These are phyloP conservation scores for Ogataea polymorpha DNA, from an alignment of 805 yeast genomes.

Conservation along the genomic window DNA sequence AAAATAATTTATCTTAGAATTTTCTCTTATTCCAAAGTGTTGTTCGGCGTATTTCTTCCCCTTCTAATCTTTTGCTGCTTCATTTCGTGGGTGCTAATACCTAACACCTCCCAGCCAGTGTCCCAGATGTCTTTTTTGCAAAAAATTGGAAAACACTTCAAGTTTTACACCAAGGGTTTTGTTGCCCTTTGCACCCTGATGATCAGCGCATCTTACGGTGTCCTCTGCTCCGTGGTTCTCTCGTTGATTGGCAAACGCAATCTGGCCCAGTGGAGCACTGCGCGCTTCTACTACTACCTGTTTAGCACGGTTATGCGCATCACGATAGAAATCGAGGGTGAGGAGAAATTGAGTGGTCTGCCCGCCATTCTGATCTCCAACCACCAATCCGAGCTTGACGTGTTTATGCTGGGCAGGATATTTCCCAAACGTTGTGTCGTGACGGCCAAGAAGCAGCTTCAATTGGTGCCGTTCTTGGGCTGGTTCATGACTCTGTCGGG, in stretches of 20 bases:
- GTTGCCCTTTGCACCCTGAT: conserved; percentile 52
- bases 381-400: conserved; percentile 89
- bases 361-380: conserved; percentile 85
- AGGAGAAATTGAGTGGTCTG: conserved; percentile 49
- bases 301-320: conserved; percentile 66
- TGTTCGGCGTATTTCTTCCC: conserved; percentile 8
- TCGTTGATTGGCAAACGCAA: conserved; percentile 70
- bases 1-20: conserved; percentile 5
- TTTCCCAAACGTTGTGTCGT: conserved; percentile 90
- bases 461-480: conserved; percentile 86
- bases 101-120: conserved; percentile 12
- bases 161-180: conserved; percentile 55
- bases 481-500: conserved; percentile 96
- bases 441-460: conserved; percentile 83
- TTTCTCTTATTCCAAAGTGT: conserved; percentile 11
- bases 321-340: conserved; percentile 65
- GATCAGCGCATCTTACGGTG: conserved; percentile 72
- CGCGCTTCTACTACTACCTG: conserved; percentile 68
- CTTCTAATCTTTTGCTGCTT: conserved; percentile 9
- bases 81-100: conserved; percentile 16
- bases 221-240: conserved; percentile 65
- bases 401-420: conserved; percentile 72
- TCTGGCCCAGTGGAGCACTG: conserved; percentile 86
- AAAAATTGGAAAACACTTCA: conserved; percentile 32
- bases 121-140: conserved; percentile 15